Conservation (phyloP, 2,329 filamentous ascomycete genomes). For the Epicoccum sorghinum region DNA sequence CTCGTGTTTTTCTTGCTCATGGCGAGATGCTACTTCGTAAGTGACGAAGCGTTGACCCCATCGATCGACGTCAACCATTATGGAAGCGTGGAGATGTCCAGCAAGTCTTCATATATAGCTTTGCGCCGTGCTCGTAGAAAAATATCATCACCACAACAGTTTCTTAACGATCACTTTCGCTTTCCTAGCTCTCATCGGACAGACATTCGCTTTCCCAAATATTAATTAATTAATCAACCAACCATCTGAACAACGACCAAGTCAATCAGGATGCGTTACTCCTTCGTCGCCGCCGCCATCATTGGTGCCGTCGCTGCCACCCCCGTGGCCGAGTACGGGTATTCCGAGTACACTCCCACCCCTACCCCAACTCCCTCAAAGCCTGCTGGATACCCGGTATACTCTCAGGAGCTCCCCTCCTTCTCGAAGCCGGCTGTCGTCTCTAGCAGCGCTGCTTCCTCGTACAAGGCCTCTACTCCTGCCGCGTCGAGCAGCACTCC, state of each 20-base stretch:
- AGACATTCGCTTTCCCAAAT: conserved; percentile 42
- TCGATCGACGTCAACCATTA: conserved; percentile 29
- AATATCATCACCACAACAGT: conserved; percentile 29
- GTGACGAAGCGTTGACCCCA: conserved; percentile 30
- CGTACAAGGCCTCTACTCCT: conserved; percentile 3
- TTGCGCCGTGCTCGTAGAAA: conserved; percentile 15
- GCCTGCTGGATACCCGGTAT: too few species aligned
- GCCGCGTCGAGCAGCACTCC: conserved; percentile 1
- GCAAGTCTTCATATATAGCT: conserved; percentile 35
- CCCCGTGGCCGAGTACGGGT: conserved; percentile 29
- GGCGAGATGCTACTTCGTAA: conserved; percentile 34
- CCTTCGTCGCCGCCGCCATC: conserved; percentile 38
- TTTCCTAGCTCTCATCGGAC: conserved; percentile 30
- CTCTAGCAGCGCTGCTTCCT: conserved; percentile 18
- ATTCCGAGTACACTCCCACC: conserved; percentile 3
- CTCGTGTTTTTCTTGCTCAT: conserved; percentile 27
- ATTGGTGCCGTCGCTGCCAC: conserved; percentile 40
- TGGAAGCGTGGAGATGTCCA: conserved; percentile 25
- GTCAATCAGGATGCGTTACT: conserved; percentile 41
- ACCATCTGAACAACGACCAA: not conserved
- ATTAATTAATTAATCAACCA: conserved; percentile 26
- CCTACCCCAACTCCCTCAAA: too few species aligned
- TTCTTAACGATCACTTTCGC: conserved; percentile 39
- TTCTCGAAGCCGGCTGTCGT: too few species aligned
- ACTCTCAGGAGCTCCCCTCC: too few species aligned